Conservation (phyloP, 2,329 filamentous ascomycete species). For the Trichophyton mentagrophytes region DNA sequence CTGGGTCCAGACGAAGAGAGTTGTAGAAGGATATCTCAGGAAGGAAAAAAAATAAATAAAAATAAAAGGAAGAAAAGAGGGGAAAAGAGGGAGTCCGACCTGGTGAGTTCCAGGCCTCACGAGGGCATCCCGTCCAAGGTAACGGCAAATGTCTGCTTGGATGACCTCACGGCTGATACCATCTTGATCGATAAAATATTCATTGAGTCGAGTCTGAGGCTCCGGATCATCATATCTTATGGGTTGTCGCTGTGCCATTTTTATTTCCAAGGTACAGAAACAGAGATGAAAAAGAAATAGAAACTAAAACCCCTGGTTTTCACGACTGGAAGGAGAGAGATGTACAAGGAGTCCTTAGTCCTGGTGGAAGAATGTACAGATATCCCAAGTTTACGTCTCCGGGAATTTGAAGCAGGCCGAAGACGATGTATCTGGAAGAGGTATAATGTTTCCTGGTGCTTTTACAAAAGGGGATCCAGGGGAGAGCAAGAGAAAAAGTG, state of each 20-base stretch:
- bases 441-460: not conserved
- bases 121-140: constrained; percentile 68
- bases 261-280: constrained; percentile 12
- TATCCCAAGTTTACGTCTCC: not conserved
- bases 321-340: not conserved
- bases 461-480: not conserved
- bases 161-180: constrained; percentile 76
- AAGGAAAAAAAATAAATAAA: not conserved
- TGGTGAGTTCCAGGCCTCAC: constrained; percentile 63
- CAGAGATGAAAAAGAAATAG: constrained; percentile 4
- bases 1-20: constrained; percentile 7
- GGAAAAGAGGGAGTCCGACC: constrained; percentile 37
- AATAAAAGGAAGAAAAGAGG: constrained; percentile 14
- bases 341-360: not conserved
- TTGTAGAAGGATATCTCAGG: not conserved
- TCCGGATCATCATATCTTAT: constrained; percentile 18
- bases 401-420: not conserved
- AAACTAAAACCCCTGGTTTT: not conserved
- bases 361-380: not conserved
- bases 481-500: constrained; percentile 1
- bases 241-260: constrained; percentile 27
- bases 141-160: constrained; percentile 72
- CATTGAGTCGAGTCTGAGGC: constrained; percentile 41
- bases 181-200: constrained; percentile 68
- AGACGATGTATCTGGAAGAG: not conserved